These are phyloP conservation scores for Berberis thunbergii DNA, from an alignment of 164 flowering plant species.

Conservation along the genomic window DNA sequence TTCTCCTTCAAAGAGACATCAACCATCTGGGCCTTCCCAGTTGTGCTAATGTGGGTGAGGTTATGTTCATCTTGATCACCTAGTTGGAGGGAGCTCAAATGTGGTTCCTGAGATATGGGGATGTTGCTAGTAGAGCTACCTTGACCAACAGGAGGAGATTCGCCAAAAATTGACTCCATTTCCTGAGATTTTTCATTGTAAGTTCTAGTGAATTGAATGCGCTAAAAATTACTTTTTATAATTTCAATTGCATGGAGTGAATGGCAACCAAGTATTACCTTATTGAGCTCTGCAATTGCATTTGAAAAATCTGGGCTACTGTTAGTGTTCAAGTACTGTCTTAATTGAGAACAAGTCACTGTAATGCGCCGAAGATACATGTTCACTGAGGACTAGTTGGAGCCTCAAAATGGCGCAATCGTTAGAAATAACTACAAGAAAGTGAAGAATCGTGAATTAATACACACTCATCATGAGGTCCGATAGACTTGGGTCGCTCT, in stretches of 20 bases:
- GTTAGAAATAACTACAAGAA: too few species aligned
- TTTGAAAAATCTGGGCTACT: background rate
- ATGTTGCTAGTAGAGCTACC: slow-evolving; percentile 23
- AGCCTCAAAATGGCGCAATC: too few species aligned
- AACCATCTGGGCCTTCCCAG: slow-evolving; percentile 87
- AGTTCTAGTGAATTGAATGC: background rate
- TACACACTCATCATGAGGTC: too few species aligned
- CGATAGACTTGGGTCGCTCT: too few species aligned
- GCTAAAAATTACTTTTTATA: too few species aligned
- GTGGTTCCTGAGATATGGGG: slow-evolving; percentile 21
- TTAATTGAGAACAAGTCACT: background rate
- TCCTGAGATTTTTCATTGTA: slow-evolving; percentile 35
- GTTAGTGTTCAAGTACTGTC: background rate
- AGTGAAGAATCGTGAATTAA: too few species aligned
- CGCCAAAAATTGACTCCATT: slow-evolving; percentile 85
- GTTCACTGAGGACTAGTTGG: background rate
- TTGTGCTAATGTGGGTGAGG: slow-evolving; percentile 51
- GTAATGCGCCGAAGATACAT: background rate
- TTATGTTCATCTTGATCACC: slow-evolving; percentile 6
- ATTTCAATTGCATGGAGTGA: too few species aligned
- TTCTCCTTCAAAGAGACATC: slow-evolving; percentile 66
- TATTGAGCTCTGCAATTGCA: background rate
- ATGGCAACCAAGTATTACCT: background rate
- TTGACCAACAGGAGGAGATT: slow-evolving; percentile 35
- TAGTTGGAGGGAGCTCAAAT: slow-evolving; percentile 6